phyloP scores from a whole-genome alignment of 441 rosid genomes.

The Adansonia rubrostipa region DNA sequence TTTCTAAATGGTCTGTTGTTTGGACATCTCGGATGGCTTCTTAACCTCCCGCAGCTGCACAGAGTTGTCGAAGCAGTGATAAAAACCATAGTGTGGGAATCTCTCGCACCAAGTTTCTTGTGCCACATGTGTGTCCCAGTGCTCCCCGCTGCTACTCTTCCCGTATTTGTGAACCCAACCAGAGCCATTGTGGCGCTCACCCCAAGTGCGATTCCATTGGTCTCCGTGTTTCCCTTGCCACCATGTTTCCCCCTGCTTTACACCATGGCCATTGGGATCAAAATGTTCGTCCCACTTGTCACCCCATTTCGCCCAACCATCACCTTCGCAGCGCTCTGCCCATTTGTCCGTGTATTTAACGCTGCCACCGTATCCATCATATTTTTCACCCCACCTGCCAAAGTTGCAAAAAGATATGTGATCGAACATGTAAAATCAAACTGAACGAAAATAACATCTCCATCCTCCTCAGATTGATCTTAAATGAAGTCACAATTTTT shows the following conservation, averaged over 20 bases:
- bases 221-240: constrained; percentile 88
- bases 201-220: constrained; percentile 93
- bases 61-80: constrained; percentile 89
- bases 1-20: constrained; percentile 16
- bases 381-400: constrained; percentile 92
- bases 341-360: constrained; percentile 91
- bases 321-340: constrained; percentile 90
- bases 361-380: constrained; percentile 91
- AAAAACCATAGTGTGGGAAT: constrained; percentile 90
- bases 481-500: background rate
- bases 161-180: constrained; percentile 99
- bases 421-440: constrained; percentile 20
- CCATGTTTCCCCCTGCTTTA: constrained; percentile 97
- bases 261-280: constrained; percentile 67
- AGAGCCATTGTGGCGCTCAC: constrained; percentile 80
- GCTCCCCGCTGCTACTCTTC: constrained; percentile 93
- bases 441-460: background rate
- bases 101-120: constrained; percentile 95
- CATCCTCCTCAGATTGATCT: background rate
- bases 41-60: constrained; percentile 78
- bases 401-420: background rate
- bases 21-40: constrained; percentile 60
- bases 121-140: constrained; percentile 78
- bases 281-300: constrained; percentile 99
- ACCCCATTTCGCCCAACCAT: constrained; percentile 96